Base-by-base conservation (phyloP, 768 basidiomycete species). In the Candolleomyces efflorescens region DNA sequence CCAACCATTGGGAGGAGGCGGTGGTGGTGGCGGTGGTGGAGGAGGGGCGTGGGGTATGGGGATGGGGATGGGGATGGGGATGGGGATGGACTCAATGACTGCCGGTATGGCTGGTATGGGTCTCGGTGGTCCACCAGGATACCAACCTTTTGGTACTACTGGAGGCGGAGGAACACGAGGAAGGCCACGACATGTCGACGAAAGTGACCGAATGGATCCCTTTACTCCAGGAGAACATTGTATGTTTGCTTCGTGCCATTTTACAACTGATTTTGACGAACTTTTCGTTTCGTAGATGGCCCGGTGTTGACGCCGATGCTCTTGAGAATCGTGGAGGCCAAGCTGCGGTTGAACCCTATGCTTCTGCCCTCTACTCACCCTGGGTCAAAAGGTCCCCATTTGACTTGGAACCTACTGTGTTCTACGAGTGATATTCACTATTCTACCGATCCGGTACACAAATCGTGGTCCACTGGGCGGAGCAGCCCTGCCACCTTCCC, bases 371-470 rank as follows among this genome's bases (percentile, higher is more conserved):
- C 69, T 59, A 67, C 68, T 3, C 27, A 27, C 27, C 27, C 27
- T 27, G 60, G 74, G 5, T 77, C 80, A 1, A 63, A 71, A 4
- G 76, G 78, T 1, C 77, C 79, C 5, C 81, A 82, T 65, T 72
- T 91, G 45, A 82, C 79, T 48, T 90, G 89, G 87, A 87, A 88
- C 70, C 87, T 91, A 84, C 77, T 87, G 43, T 89, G 84, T 67
- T 72, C 75, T 5, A 79, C 86, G 5, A 80, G 76, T 41, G 77
- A 82, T 58, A 83, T 84, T 54, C 81, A 81, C 62, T 81, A 84
- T 56, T 87, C 85, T 3, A 77, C 73, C n/a, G 89, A 90, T 57
- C 75, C 79, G 3, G 60, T 73, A 2, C 75, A 79, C 41, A 74
- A 82, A 22, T 89, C 88, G 0, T 91, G 89, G 89, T 75, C 81